These are phyloP conservation scores for Peribolospora kevripleyi DNA, from an alignment of 768 basidiomycete species.

Conservation along the genomic window DNA sequence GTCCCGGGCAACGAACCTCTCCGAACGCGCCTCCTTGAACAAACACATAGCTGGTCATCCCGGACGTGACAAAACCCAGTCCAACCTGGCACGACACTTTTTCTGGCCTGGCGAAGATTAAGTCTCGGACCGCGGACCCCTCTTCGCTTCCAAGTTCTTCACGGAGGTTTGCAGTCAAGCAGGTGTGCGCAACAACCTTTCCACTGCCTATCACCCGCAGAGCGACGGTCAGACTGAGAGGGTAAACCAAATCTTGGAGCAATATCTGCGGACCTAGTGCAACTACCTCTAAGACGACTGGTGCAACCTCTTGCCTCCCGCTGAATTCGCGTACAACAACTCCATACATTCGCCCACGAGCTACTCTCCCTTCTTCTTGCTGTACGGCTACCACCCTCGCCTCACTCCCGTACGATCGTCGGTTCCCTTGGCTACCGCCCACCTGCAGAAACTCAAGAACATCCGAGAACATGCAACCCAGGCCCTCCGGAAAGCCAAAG, in stretches of 20 bases:
- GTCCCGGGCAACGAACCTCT: no score
- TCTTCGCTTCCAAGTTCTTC: no score
- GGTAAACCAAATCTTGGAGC: constrained; percentile 24
- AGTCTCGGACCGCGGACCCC: no score
- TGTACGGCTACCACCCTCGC: constrained; percentile 6
- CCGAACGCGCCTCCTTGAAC: no score
- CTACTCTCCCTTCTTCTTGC: constrained; percentile 15
- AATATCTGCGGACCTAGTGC: constrained; percentile 20
- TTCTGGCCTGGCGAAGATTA: no score
- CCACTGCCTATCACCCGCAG: constrained; percentile 27
- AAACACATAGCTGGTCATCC: no score
- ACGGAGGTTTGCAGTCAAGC: no score
- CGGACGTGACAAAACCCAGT: no score
- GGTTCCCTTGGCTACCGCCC: no score
- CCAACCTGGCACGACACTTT: no score
- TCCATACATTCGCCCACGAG: constrained; percentile 15
- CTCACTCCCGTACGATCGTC: no score
- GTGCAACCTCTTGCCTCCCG: constrained; percentile 19
- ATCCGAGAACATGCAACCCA: not conserved
- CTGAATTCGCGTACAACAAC: constrained; percentile 22
- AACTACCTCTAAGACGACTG: constrained; percentile 21
- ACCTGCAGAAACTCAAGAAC: not conserved
- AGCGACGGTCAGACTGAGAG: constrained; percentile 25
- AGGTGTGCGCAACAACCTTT: no score
- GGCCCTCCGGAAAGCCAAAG: not conserved